Conservation (phyloP, 768 basidiomycete species). For the Russula dissimulans region DNA sequence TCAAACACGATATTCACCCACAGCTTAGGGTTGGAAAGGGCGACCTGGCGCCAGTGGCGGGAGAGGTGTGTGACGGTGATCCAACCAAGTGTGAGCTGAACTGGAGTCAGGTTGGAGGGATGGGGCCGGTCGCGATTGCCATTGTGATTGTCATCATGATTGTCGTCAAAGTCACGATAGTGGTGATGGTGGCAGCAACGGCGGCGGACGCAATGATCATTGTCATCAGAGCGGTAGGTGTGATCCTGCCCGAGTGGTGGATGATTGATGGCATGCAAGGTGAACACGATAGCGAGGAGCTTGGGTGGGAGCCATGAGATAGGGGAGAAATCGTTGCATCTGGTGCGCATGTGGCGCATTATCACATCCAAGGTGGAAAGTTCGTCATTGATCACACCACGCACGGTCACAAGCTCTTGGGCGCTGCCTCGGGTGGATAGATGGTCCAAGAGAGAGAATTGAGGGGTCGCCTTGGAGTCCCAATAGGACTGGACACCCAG, state of each 20-base stretch:
- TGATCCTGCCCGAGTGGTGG: neutral
- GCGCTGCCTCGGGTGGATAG: neutral
- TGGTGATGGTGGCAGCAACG: no score
- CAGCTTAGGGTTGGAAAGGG: neutral
- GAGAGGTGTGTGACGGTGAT: conserved; percentile 4
- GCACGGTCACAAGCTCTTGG: neutral
- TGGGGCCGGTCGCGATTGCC: no score
- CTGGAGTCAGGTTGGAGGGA: neutral
- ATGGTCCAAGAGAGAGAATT: neutral
- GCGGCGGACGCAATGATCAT: no score
- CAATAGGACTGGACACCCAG: neutral
- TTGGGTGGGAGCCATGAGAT: neutral
- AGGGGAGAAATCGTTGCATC: neutral
- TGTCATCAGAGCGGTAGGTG: neutral
- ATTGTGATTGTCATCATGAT: no score
- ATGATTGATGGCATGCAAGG: neutral
- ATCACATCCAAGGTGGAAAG: neutral
- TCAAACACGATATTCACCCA: neutral
- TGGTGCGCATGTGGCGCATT: neutral
- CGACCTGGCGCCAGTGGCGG: conserved; percentile 3
- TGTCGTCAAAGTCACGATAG: no score
- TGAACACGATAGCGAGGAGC: neutral
- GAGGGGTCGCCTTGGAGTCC: neutral
- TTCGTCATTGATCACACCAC: neutral
- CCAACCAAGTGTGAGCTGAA: neutral